Evolutionary conservation across 1,139 yeast genomes (phyloP).

Genomic region (Diutina catenulata): DNA sequence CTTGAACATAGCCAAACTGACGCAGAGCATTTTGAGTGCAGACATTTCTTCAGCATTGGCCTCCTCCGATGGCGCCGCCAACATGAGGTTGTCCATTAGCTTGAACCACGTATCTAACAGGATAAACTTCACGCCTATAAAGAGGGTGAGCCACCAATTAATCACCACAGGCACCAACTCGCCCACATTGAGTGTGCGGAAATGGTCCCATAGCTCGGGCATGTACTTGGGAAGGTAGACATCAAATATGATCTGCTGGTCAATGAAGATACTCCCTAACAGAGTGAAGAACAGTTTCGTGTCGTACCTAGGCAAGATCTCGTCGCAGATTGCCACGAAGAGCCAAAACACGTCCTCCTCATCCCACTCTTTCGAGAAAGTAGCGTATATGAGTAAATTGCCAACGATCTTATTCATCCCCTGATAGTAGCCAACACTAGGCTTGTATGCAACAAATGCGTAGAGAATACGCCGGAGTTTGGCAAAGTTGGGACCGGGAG

Average conservation of each 20-base stretch:
- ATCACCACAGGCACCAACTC: slow-evolving; percentile 42
- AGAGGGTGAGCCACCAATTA: slow-evolving; percentile 49
- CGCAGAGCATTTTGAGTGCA: slow-evolving; percentile 10
- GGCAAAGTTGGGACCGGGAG: slow-evolving; percentile 43
- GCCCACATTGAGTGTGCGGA: slow-evolving; percentile 22
- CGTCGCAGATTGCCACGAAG: slow-evolving; percentile 38
- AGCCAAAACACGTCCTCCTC: slow-evolving; percentile 53
- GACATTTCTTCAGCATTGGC: too few species aligned
- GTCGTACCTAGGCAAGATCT: slow-evolving; percentile 34
- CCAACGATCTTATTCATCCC: slow-evolving; percentile 57
- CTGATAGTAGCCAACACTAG: slow-evolving; percentile 46
- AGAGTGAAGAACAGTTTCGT: slow-evolving; percentile 21
- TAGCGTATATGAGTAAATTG: slow-evolving; percentile 29
- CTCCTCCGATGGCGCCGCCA: slow-evolving; percentile 12
- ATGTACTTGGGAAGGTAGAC: slow-evolving; percentile 16
- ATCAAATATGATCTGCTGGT: slow-evolving; percentile 19
- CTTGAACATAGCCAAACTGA: slow-evolving; percentile 31
- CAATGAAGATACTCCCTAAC: slow-evolving; percentile 27
- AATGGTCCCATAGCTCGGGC: slow-evolving; percentile 30
- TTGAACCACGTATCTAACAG: slow-evolving; percentile 42
- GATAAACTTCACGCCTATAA: slow-evolving; percentile 35
- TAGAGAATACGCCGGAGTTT: slow-evolving; percentile 37
- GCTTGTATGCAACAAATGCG: slow-evolving; percentile 40
- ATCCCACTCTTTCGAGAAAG: slow-evolving; percentile 12
- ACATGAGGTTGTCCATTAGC: slow-evolving; percentile 38